A percentile compares a stretch with the other conserved stretches of the same genome.
phyloP scores from a whole-genome alignment of 2,329 filamentous ascomycete species.

The Aureobasidium sp. region DNA sequence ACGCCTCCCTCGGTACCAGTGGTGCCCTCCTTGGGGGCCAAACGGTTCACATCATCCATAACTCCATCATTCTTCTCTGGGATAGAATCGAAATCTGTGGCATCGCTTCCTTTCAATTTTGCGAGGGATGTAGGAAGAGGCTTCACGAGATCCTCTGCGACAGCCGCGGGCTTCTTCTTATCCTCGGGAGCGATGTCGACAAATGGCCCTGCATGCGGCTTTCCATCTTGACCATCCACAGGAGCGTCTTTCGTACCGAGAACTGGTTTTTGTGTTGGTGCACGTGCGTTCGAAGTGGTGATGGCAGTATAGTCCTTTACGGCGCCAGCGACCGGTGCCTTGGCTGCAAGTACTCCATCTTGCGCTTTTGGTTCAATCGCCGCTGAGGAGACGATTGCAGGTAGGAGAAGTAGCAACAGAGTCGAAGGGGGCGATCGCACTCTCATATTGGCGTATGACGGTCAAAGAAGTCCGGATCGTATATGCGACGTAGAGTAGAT shows the following conservation, averaged over 20 bases:
- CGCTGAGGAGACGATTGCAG: conserved; percentile 46
- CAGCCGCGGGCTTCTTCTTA: conserved; percentile 22
- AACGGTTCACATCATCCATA: conserved; percentile 80
- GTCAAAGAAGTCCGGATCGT: conserved; percentile 2
- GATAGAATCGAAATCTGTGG: conserved; percentile 33
- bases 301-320: conserved; percentile 26
- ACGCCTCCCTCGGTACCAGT: conserved; percentile 86
- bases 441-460: conserved; percentile 43
- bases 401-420: conserved; percentile 54
- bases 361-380: conserved; percentile 20
- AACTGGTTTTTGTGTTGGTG: conserved; percentile 20
- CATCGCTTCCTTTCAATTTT: conserved; percentile 41
- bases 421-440: conserved; percentile 41
- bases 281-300: conserved; percentile 2
- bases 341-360: conserved; percentile 21
- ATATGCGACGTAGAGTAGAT: neutral
- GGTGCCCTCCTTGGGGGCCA: conserved; percentile 73
- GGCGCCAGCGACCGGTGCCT: conserved; percentile 18
- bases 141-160: conserved; percentile 21
- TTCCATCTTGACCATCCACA: conserved; percentile 87
- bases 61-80: conserved; percentile 65
- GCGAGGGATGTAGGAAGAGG: conserved; percentile 27
- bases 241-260: conserved; percentile 70
- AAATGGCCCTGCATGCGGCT: conserved; percentile 80
- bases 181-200: conserved; percentile 47